Percentiles rank a stretch among this genome's conserved stretches.
Evolutionary conservation across 805 yeast species (phyloP).

Genomic region (Suhomyces faveliae): DNA sequence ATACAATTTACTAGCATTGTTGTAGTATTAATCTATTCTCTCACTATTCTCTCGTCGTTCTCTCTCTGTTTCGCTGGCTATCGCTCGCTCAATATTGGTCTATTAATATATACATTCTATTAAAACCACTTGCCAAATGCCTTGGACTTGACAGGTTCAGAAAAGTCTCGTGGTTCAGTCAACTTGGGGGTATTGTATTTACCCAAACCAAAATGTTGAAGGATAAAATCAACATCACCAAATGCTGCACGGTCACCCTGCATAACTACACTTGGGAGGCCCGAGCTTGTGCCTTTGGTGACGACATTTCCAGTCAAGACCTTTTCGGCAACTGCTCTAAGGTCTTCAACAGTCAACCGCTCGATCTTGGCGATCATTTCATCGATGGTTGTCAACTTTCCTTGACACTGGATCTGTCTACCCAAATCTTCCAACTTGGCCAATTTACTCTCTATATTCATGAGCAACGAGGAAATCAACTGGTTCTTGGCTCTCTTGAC

Average conservation of each 20-base stretch:
- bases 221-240: constrained; percentile 74
- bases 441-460: constrained; percentile 90
- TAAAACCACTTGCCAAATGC: constrained; percentile 11
- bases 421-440: constrained; percentile 96
- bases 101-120: constrained; percentile 4
- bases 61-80: no score
- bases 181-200: constrained; percentile 21
- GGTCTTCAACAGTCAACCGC: constrained; percentile 60
- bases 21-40: not conserved
- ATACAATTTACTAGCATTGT: not conserved
- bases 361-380: constrained; percentile 85
- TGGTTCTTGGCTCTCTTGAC: constrained; percentile 91
- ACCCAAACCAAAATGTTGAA: constrained; percentile 75
- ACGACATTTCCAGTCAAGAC: constrained; percentile 69
- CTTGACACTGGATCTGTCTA: constrained; percentile 86
- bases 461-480: constrained; percentile 77
- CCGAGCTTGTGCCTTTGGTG: constrained; percentile 43
- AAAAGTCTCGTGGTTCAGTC: constrained; percentile 15
- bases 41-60: no score
- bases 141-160: constrained; percentile 12
- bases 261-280: constrained; percentile 80
- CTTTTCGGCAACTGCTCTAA: constrained; percentile 69
- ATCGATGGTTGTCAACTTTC: constrained; percentile 65
- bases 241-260: constrained; percentile 84
- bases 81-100: no score